Evolutionary conservation across 2,329 filamentous ascomycete genomes (phyloP).

Genomic region (Zymoseptoria ardabiliae): DNA sequence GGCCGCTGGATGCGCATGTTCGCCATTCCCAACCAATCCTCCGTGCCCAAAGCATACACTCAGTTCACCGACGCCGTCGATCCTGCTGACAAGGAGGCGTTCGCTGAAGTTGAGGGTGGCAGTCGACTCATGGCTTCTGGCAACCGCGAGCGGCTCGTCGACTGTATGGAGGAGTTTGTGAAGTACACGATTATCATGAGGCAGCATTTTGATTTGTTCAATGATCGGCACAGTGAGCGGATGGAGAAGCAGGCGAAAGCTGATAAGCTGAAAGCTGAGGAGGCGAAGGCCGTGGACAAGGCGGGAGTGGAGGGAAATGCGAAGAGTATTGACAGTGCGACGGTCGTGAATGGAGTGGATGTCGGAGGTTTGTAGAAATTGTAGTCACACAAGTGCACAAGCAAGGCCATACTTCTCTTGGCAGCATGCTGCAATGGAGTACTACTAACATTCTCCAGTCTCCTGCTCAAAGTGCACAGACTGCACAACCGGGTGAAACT

Average conservation of each 20-base stretch:
- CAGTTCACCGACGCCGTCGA: constrained; percentile 49
- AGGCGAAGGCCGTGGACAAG: constrained; percentile 1
- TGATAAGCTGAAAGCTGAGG: constrained; percentile 1
- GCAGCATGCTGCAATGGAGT: no score
- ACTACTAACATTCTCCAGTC: no score
- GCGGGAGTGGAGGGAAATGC: constrained; percentile 7
- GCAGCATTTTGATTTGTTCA: constrained; percentile 53
- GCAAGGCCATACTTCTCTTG: no score
- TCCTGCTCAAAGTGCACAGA: no score
- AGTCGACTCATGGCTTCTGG: constrained; percentile 20
- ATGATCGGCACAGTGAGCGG: constrained; percentile 57
- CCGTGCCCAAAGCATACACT: constrained; percentile 56
- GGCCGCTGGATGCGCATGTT: constrained; percentile 49
- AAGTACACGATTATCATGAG: constrained; percentile 62
- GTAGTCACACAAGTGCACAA: no score
- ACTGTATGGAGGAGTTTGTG: constrained; percentile 61
- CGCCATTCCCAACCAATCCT: constrained; percentile 57
- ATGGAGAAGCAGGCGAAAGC: constrained; percentile 7
- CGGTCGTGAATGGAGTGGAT: constrained; percentile 5
- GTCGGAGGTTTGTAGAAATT: not conserved
- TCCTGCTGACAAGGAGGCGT: constrained; percentile 7
- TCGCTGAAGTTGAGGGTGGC: constrained; percentile 20
- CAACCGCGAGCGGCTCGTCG: constrained; percentile 23
- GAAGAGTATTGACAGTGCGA: constrained; percentile 1
- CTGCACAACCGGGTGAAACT: no score